phyloP scores from a whole-genome alignment of 2,329 filamentous ascomycete genomes.

The Colletotrichum noveboracense region DNA sequence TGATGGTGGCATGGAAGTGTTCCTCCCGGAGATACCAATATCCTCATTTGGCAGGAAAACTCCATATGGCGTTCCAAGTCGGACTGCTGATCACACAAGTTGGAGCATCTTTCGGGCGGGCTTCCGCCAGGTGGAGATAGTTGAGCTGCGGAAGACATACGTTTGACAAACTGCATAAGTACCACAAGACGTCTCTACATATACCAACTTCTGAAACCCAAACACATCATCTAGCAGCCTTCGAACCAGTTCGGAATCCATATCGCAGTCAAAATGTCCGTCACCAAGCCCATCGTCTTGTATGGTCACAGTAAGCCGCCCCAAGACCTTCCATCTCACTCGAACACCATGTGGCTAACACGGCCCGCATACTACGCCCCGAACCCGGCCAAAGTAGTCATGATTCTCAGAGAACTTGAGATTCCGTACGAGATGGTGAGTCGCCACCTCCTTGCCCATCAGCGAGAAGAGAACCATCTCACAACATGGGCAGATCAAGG shows the following conservation, averaged over 20 bases:
- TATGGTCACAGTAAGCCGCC: background rate
- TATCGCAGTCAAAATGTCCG: background rate
- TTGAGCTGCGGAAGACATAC: background rate
- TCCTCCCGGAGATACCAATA: background rate
- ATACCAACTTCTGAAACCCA: background rate
- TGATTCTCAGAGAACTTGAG: constrained; percentile 40
- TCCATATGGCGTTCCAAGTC: background rate
- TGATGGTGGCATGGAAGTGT: background rate
- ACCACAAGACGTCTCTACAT: background rate
- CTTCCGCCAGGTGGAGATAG: background rate
- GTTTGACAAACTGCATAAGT: background rate
- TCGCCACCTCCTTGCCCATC: background rate
- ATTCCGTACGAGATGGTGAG: constrained; percentile 35
- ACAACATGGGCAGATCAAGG: background rate
- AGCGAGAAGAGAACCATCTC: background rate
- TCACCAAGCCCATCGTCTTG: background rate
- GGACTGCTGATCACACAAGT: background rate
- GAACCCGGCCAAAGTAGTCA: constrained; percentile 36
- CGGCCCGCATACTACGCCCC: constrained; percentile 20
- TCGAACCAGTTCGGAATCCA: background rate
- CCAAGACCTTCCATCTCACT: background rate
- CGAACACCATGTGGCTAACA: background rate
- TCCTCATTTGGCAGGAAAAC: background rate
- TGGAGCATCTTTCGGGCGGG: background rate
- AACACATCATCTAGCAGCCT: background rate